Percentiles rank a stretch among this genome's conserved stretches.
Evolutionary conservation across 106 monocot species (phyloP).

Genomic region (Gastrodia elata): DNA sequence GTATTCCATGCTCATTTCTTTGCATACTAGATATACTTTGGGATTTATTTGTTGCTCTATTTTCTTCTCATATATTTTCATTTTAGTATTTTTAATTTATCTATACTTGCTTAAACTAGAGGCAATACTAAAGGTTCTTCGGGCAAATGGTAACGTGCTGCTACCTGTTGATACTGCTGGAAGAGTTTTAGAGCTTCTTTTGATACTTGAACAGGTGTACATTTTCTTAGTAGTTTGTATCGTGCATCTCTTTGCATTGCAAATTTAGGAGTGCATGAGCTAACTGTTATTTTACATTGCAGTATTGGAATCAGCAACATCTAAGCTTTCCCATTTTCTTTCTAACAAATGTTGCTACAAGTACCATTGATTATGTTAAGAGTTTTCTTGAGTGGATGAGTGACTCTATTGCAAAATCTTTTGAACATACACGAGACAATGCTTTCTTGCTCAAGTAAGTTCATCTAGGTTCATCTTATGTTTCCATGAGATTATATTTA

Average conservation of each 20-base stretch:
- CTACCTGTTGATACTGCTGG: constrained; percentile 96
- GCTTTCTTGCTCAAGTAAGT: constrained; percentile 81
- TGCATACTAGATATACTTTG: neutral
- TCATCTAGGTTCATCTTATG: neutral
- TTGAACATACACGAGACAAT: constrained; percentile 88
- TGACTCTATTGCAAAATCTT: constrained; percentile 91
- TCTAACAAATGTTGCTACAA: constrained; percentile 86
- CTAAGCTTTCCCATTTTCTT: constrained; percentile 84
- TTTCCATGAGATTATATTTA: neutral
- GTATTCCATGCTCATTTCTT: neutral
- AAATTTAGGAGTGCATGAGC: neutral
- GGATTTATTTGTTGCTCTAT: neutral
- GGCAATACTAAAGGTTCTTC: constrained; percentile 53
- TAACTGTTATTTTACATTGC: constrained; percentile 13
- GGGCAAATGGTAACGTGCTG: constrained; percentile 70
- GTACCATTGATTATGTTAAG: constrained; percentile 93
- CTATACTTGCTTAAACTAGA: constrained; percentile 65
- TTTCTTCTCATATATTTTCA: neutral
- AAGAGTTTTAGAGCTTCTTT: constrained; percentile 78
- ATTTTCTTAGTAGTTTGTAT: neutral
- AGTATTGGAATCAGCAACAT: constrained; percentile 84
- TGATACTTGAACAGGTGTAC: constrained; percentile 83
- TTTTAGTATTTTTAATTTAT: constrained; percentile 6
- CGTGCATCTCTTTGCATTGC: neutral
- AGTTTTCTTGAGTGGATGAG: constrained; percentile 99